Conservation (phyloP, 2,329 filamentous ascomycete species). For the Talaromyces sp. region DNA sequence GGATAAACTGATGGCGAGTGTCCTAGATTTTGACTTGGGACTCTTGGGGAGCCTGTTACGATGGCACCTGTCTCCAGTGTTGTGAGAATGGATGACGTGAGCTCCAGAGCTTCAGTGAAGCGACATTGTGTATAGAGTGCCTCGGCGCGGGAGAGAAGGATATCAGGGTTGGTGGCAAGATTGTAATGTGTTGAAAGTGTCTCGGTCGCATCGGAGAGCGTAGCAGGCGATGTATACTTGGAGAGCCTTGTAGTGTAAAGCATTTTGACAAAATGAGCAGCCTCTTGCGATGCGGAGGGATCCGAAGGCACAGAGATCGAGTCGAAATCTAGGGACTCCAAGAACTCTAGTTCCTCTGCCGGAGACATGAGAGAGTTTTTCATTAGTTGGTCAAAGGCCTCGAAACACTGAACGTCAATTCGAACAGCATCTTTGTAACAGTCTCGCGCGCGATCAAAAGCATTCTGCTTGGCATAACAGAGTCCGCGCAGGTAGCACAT, state of each 20-base stretch:
- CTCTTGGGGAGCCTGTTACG: slow-evolving; percentile 17
- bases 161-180: slow-evolving; percentile 78
- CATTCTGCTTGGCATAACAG: slow-evolving; percentile 95
- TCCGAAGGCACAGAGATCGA: slow-evolving; percentile 65
- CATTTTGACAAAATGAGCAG: slow-evolving; percentile 89
- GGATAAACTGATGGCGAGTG: slow-evolving; percentile 64
- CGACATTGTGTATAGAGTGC: slow-evolving; percentile 91
- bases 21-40: slow-evolving; percentile 33
- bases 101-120: slow-evolving; percentile 77
- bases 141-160: slow-evolving; percentile 84
- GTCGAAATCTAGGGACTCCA: slow-evolving; percentile 87
- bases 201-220: slow-evolving; percentile 81
- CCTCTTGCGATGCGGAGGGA: slow-evolving; percentile 69
- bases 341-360: slow-evolving; percentile 82
- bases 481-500: slow-evolving; percentile 95
- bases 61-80: slow-evolving; percentile 81
- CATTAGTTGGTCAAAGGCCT: slow-evolving; percentile 97
- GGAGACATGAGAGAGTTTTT: slow-evolving; percentile 89
- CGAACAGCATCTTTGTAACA: slow-evolving; percentile 97
- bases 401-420: slow-evolving; percentile 97
- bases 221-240: slow-evolving; percentile 83
- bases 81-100: slow-evolving; percentile 78
- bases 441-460: slow-evolving; percentile 93
- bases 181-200: slow-evolving; percentile 92
- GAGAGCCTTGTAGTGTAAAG: slow-evolving; percentile 93